These are phyloP conservation scores for Wallacemonas sp. DNA, from an alignment of 208 protist species.

Conservation along the genomic window DNA sequence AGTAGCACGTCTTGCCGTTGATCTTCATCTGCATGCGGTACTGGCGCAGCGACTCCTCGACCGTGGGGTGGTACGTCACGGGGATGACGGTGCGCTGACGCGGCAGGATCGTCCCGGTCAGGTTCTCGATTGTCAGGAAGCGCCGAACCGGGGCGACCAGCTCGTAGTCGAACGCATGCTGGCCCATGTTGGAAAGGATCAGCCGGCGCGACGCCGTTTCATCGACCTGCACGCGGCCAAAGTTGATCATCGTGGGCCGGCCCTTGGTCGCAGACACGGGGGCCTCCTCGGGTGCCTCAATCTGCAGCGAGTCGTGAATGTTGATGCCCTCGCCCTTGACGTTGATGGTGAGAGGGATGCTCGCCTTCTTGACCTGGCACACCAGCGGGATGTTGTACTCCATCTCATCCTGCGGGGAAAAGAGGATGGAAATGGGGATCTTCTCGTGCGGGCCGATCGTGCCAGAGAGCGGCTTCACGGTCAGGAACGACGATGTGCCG, in stretches of 20 bases:
- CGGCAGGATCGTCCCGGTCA: constrained; percentile 63
- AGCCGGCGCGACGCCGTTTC: constrained; percentile 68
- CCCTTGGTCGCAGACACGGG: constrained; percentile 35
- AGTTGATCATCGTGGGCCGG: constrained; percentile 66
- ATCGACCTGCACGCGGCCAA: constrained; percentile 95
- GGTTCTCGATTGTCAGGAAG: constrained; percentile 55
- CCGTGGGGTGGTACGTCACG: constrained; percentile 82
- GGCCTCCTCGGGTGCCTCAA: constrained; percentile 59
- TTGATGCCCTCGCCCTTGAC: constrained; percentile 95
- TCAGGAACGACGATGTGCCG: constrained; percentile 51
- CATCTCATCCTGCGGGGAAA: constrained; percentile 90
- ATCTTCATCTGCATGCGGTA: constrained; percentile 81
- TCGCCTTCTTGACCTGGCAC: constrained; percentile 92
- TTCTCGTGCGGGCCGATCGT: constrained; percentile 71
- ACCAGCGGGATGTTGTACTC: constrained; percentile 93
- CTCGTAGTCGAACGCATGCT: constrained; percentile 88
- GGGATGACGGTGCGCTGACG: constrained; percentile 67
- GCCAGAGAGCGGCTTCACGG: constrained; percentile 80
- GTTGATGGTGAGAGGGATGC: constrained; percentile 93
- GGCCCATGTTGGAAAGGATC: constrained; percentile 90
- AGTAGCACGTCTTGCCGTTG: constrained; percentile 81
- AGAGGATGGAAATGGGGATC: constrained; percentile 80
- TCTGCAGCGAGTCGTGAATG: constrained; percentile 85
- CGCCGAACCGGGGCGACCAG: constrained; percentile 44
- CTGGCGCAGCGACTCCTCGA: constrained; percentile 67